Evolutionary conservation across 2,329 filamentous ascomycete genomes (phyloP), one percentile per base, ranked within the genome.

Genomic region (Aureobasidium pullulans): DNA sequence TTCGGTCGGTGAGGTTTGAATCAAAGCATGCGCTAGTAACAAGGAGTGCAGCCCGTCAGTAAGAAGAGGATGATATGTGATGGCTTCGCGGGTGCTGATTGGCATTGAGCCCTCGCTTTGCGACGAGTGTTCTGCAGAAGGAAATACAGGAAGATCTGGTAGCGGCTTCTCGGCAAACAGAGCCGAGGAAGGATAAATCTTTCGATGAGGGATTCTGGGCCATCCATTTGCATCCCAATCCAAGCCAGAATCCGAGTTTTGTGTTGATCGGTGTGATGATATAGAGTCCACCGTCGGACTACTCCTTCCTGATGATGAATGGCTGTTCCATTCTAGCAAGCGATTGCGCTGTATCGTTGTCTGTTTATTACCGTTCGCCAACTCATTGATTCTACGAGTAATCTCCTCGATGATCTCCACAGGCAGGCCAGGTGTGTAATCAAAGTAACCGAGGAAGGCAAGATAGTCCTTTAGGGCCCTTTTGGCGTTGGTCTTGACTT

Each of bases 41-140:
- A 94, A 73, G 4, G 85, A 86, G 71, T 95, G 89, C 0, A 95
- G 80, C 1, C 87, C 87, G 64, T 95, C 90, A 6, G 84, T 84
- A 10, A 95, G 78, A 8, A 94, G 79, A 0, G 90, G 90, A 67
- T 95, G 90, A 69, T 90, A 94, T 1, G 89, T 94, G 31, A 89
- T 79, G 42, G 81, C 80, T 73, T 90, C 88, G 44, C 82, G 78
- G 56, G 75, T 77, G 49, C 73, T 72, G 42, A 75, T 72, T 15
- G 71, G 34, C 68, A 54, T 66, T 68, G 39, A 61, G 68, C 62
- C 50, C 66, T 66, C 56, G 65, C 66, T 15, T 7, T 61, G 63
- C 28, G 62, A 52, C 15, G 62, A 62, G 13, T 64, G 64, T 31
- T 68, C 64, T 6, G 73, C 76, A 47, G 76, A 74, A 2, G 88